These are phyloP conservation scores for Tricholoma terreum DNA, from an alignment of 768 basidiomycete species.

Conservation along the genomic window DNA sequence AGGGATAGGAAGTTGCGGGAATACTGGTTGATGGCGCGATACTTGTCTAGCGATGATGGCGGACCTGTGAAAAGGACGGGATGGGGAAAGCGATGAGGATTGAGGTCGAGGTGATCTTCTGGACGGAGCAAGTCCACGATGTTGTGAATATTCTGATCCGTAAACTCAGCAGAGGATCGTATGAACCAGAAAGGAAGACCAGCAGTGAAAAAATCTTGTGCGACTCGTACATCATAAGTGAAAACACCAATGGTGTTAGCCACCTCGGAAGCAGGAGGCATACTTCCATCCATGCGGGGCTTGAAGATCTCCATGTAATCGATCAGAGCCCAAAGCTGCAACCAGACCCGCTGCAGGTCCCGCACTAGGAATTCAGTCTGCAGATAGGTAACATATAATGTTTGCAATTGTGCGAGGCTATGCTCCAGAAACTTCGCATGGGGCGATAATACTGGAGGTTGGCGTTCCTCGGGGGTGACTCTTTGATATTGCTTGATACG, in stretches of 20 bases:
- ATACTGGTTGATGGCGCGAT: no score
- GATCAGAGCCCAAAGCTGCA: not conserved
- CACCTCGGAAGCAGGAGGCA: not conserved
- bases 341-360: not conserved
- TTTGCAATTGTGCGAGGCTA: not conserved
- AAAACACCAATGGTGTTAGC: not conserved
- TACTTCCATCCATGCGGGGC: not conserved
- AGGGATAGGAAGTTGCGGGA: no score
- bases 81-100: not conserved
- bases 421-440: not conserved
- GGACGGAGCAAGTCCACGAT: not conserved
- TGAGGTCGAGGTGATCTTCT: not conserved
- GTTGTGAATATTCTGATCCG: not conserved
- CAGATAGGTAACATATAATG: not conserved
- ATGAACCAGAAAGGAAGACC: not conserved
- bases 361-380: not conserved
- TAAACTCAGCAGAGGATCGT: not conserved
- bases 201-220: not conserved
- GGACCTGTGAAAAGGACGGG: no score
- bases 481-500: not conserved
- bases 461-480: not conserved
- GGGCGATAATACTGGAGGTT: not conserved
- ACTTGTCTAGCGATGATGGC: no score
- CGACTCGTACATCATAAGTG: not conserved
- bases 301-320: constrained; percentile 3